Base-by-base conservation (phyloP, 371 early-diverging fungal genomes). In the Mortierella sp. region DNA sequence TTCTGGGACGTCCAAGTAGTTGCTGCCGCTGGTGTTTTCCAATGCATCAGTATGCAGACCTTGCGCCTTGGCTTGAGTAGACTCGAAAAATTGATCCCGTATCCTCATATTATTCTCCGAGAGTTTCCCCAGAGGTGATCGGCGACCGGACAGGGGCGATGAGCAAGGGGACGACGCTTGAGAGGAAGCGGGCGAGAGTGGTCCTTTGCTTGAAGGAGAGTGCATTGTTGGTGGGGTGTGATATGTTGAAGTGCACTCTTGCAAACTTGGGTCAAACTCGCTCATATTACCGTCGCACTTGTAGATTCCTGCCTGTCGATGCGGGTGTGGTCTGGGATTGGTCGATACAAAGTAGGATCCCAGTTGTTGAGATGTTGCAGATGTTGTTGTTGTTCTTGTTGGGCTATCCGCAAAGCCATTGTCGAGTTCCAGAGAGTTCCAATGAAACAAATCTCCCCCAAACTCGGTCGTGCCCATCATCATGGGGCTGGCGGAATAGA, bases 361-460 rank as follows among this genome's bases (percentile, higher is more conserved):
- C 9, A 13, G 16, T 31, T 60, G 26, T 16, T 16, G 42, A 38
- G 42, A 38, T 38, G 42, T 38, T 38, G 42, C 28, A 4, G 26
- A 8, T 24, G 14, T 57, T 72, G 72, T 14, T 80, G 26, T 60
- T 76, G 65, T 13, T 65, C 60, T 60, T 63, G 48, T 54, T 72
- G 28, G 7, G 28, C 42, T 72, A 19, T 73, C 28, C 13, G n/a
- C 47, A 47, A 48, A 24, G 24, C 70, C 55, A 19, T 48, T 38
- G 28, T 54, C 31, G n/a, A 28, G 24, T 31, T 58, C 75, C 28
- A 57, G 28, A n/a, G 44, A 52, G 47, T 42, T 21, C 38, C 54
- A 60, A 16, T 65, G 68, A 70, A 81, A 84, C 26, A 84, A 52
- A 45, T 84, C 77, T 21, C 60, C 71, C 3, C 84, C 84, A 79